Evolutionary conservation across 805 yeast species (phyloP).

Genomic region (Candida montana): DNA sequence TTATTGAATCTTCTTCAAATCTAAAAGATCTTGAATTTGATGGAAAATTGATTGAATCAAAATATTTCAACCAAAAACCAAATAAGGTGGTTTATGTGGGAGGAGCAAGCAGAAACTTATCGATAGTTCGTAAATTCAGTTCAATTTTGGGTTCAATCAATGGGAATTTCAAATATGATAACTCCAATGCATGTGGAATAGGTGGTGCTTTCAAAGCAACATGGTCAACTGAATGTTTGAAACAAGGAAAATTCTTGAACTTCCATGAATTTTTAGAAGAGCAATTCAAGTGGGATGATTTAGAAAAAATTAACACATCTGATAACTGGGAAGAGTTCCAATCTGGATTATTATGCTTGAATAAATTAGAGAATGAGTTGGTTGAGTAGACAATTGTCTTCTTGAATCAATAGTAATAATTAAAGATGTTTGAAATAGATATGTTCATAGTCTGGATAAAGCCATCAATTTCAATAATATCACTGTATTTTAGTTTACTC

Average conservation of each 20-base stretch:
- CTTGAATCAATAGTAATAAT: no score
- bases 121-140: conserved; percentile 66
- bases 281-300: conserved; percentile 42
- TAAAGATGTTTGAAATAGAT: no score
- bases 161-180: conserved; percentile 67
- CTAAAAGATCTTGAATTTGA: conserved; percentile 27
- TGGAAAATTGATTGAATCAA: conserved; percentile 21
- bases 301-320: conserved; percentile 23
- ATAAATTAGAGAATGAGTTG: conserved; percentile 24
- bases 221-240: conserved; percentile 45
- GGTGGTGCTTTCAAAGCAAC: conserved; percentile 87
- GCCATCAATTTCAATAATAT: no score
- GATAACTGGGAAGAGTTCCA: conserved; percentile 27
- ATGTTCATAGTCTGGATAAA: no score
- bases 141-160: conserved; percentile 54
- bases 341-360: conserved; percentile 27
- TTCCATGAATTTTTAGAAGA: conserved; percentile 43
- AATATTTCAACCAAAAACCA: conserved; percentile 42
- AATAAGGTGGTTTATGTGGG: conserved; percentile 77
- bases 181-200: conserved; percentile 85
- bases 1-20: not conserved
- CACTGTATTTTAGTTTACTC: no score
- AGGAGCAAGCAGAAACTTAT: conserved; percentile 71
- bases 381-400: no score
- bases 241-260: conserved; percentile 12